Evolutionary conservation across 805 yeast species (phyloP).

Genomic region (Suhomyces faveliae): DNA sequence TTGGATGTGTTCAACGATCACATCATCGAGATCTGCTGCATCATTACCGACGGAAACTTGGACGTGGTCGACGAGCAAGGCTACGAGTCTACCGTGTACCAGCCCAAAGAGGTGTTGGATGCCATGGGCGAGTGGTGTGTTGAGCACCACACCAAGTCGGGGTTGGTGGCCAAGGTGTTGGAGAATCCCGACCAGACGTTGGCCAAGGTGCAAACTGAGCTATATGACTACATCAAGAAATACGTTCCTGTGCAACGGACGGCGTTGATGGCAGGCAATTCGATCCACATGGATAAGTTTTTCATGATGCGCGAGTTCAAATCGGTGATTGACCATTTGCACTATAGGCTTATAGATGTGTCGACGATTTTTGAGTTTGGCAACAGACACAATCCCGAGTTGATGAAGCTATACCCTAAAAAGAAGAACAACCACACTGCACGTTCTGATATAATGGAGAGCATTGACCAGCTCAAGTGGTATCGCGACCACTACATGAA

Average conservation of each 20-base stretch:
- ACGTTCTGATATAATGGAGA: slow-evolving; percentile 79
- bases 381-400: slow-evolving; percentile 66
- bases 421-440: slow-evolving; percentile 85
- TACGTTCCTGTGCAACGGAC: slow-evolving; percentile 50
- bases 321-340: slow-evolving; percentile 53
- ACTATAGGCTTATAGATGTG: slow-evolving; percentile 86
- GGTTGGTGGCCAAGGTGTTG: slow-evolving; percentile 71
- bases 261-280: slow-evolving; percentile 86
- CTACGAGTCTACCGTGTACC: slow-evolving; percentile 79
- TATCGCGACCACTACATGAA: slow-evolving; percentile 64
- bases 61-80: slow-evolving; percentile 67
- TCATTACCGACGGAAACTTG: slow-evolving; percentile 81
- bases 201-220: slow-evolving; percentile 61
- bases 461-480: slow-evolving; percentile 81
- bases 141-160: slow-evolving; percentile 71
- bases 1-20: slow-evolving; percentile 69
- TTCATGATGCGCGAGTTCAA: slow-evolving; percentile 88
- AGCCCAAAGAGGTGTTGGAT: slow-evolving; percentile 58
- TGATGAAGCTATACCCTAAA: slow-evolving; percentile 56
- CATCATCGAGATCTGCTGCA: slow-evolving; percentile 88
- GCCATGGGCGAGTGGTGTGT: slow-evolving; percentile 88
- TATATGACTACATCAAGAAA: slow-evolving; percentile 58
- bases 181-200: slow-evolving; percentile 51
- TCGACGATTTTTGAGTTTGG: slow-evolving; percentile 83
- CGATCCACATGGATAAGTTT: slow-evolving; percentile 86